Conservation (phyloP, 371 early-diverging fungal species). For the Ecytonucleospora hepatopenaei region DNA sequence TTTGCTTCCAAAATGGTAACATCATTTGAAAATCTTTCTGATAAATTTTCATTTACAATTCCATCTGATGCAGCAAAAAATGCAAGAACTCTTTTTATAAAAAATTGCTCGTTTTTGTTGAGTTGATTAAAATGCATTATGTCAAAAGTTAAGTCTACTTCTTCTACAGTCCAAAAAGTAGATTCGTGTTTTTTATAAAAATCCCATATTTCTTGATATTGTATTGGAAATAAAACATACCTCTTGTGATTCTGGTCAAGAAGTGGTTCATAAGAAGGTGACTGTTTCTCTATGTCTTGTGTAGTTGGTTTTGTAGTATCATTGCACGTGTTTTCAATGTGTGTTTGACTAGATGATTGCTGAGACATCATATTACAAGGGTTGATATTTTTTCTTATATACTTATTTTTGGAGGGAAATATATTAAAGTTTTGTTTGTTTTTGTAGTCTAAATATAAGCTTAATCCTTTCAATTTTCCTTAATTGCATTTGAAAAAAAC, state of each 20-base stretch:
- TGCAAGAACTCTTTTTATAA: constrained; percentile 86
- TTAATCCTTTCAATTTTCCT: background rate
- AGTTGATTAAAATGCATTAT: constrained; percentile 77
- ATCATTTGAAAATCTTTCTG: constrained; percentile 83
- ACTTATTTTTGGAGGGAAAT: background rate
- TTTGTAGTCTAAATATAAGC: no score
- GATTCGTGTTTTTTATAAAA: constrained; percentile 98
- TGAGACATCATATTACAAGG: background rate
- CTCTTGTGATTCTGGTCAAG: constrained; percentile 44
- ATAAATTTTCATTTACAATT: constrained; percentile 94
- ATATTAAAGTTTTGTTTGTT: background rate
- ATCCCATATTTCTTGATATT: constrained; percentile 68
- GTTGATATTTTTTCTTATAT: background rate
- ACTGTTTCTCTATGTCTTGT: background rate
- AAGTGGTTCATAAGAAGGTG: constrained; percentile 31
- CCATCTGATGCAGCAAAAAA: constrained; percentile 99
- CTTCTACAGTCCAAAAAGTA: constrained; percentile 96
- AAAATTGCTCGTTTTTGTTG: constrained; percentile 77
- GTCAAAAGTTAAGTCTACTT: constrained; percentile 89
- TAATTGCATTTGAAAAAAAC: background rate
- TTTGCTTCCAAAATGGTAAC: constrained; percentile 93
- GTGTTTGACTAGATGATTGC: background rate
- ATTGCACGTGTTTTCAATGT: background rate
- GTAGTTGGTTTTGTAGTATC: background rate
- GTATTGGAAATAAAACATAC: constrained; percentile 55